Conservation (phyloP, 495 filamentous ascomycete species). For the Lophiostoma macrostomum region DNA sequence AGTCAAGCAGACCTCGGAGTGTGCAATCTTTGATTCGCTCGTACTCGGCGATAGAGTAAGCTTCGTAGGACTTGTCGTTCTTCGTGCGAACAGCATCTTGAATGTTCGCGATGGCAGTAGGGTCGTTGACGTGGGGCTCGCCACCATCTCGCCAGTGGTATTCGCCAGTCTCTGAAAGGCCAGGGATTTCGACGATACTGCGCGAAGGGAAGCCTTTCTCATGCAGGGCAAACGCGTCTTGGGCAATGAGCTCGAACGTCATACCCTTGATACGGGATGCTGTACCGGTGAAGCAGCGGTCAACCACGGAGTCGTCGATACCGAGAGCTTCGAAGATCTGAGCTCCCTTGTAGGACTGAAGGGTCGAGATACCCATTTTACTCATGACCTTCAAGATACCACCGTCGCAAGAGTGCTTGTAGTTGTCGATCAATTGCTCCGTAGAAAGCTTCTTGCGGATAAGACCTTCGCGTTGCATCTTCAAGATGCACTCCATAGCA, state of each 20-base stretch:
- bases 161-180: slow-evolving; percentile 90
- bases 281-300: slow-evolving; percentile 94
- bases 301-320: slow-evolving; percentile 91
- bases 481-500: slow-evolving; percentile 95
- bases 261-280: slow-evolving; percentile 94
- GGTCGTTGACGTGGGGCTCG: slow-evolving; percentile 97
- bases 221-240: slow-evolving; percentile 95
- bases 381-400: slow-evolving; percentile 99
- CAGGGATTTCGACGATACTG: slow-evolving; percentile 71
- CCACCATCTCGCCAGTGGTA: slow-evolving; percentile 99
- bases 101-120: slow-evolving; percentile 91
- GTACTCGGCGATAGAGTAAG: slow-evolving; percentile 90
- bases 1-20: slow-evolving; percentile 92
- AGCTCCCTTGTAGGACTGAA: slow-evolving; percentile 97
- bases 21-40: slow-evolving; percentile 99
- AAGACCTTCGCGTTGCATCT: slow-evolving; percentile 93
- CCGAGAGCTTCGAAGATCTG: slow-evolving; percentile 99
- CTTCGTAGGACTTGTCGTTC: slow-evolving; percentile 99
- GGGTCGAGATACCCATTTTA: slow-evolving; percentile 99
- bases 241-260: slow-evolving; percentile 92
- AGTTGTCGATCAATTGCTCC: slow-evolving; percentile 88
- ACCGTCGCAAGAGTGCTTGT: slow-evolving; percentile 96
- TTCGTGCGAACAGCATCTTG: slow-evolving; percentile 97
- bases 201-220: slow-evolving; percentile 91
- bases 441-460: slow-evolving; percentile 87